Base-by-base conservation (phyloP, 83 land plant species). In the Diphasiastrum complanatum region DNA sequence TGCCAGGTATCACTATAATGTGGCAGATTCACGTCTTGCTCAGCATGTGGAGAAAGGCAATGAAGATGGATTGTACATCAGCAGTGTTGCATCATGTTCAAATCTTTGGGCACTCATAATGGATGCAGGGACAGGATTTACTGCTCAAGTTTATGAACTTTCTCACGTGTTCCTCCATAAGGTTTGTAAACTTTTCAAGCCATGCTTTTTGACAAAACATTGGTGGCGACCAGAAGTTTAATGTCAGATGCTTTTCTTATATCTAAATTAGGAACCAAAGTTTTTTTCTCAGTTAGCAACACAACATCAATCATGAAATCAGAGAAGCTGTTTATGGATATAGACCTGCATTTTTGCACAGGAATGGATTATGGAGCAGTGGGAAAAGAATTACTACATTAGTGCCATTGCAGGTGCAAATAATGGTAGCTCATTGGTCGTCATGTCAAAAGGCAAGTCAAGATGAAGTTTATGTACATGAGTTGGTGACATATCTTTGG, bases 101-200 rank as follows among this genome's bases (percentile, higher is more conserved):
- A 85, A 89, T 63, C 76, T 83, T 5, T 89, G 96, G 96, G 96
- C 81, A 2, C 76, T 85, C 0, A 85, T 85, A 40, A 81, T 85
- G 89, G 86, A 85, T 81, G 86, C 85, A 23, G 85, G 85, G 51
- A 81, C 86, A 50, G 78, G 86, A n/a, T 85, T 79, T 36, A 46
- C 70, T 45, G 43, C 73, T 25, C 89, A 85, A 74, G 83, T 85
- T 64, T 77, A 79, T 78, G 75, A 79, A 25, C 76, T 79, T 0
- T 82, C 83, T 6, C 52, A 76, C 0, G 3, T 33, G n/a, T 85
- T 85, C 38, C 77, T 85, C 33, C 78, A 76, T 54, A 85, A 85
- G 77, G 85, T 79, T 28, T n/a, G 61, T 40, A 6, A 27, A 32
- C 2, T 29, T 26, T 45, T 25, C 34, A 16, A 45, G 53, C 23